Evolutionary conservation across 1,139 yeast genomes (phyloP), one percentile per base, ranked within the genome.

Genomic region (Zygoascus meyerae): DNA sequence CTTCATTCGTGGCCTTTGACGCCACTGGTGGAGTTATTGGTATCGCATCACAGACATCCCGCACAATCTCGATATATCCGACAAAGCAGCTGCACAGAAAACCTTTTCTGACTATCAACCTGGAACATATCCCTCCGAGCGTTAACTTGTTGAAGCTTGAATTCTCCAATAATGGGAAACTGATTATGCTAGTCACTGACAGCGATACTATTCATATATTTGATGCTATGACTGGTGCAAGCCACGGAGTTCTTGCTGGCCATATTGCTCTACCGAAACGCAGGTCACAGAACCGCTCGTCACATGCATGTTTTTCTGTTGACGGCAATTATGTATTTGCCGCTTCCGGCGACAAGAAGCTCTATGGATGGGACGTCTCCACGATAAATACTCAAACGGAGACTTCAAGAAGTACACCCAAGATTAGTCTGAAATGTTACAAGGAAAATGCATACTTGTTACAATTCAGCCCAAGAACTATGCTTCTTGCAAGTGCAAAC

Each of bases 1-100:
- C 87, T 9, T 68, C 77, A 1, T 68, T 79, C 30, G 66, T 81
- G 14, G 83, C 89, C 0, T 81, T 79, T 60, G 97, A 90, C 62
- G 92, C 96, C 1, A 79, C 85, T 37, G 95, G 95, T 0, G 69
- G 81, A 5, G 83, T 89, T 0, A 81, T 90, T 64, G 95, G 87
- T 1, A 74, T 84, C 9, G 95, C 83, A 8, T 75, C 75, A 48
- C 71, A 72, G 17, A 65, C 61, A 9, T 60, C 69, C 6, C 72
- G 73, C 8, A 68, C 72, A 14, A 64, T 87, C 4, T 71, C 79
- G 1, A 67, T 92, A 21, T 84, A 83, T 59, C 86, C 82, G 58
- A 61, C 75, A 35, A 73, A 77, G 49, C 73, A 72, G 45, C 77
- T 77, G 58, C 83, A 80, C 44, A 71, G 74, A 42, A 77, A 64